Conservation (phyloP, 2,329 filamentous ascomycete species). For the Sporothrix sp. region DNA sequence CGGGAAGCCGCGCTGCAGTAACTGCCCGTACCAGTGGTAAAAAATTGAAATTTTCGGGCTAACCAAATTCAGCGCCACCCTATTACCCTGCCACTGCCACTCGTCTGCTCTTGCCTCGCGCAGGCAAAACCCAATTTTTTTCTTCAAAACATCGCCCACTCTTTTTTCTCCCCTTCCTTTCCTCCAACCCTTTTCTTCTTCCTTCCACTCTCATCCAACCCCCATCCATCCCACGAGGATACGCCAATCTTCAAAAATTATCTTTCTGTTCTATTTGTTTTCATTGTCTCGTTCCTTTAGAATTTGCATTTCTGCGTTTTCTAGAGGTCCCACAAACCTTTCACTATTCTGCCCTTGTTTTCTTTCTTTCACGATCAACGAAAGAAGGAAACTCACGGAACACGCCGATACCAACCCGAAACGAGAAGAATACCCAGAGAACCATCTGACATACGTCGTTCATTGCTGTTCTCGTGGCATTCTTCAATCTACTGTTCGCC, state of each 20-base stretch:
- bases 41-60: slow-evolving; percentile 6
- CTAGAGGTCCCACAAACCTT: slow-evolving; percentile 31
- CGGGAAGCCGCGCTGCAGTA: not conserved
- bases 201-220: slow-evolving; percentile 20
- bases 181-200: slow-evolving; percentile 17
- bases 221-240: slow-evolving; percentile 21
- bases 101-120: too few species aligned
- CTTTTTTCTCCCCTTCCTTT: slow-evolving; percentile 15
- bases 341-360: slow-evolving; percentile 19
- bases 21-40: too few species aligned
- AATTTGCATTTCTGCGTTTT: slow-evolving; percentile 34
- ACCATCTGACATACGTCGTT: slow-evolving; percentile 1
- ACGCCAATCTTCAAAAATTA: slow-evolving; percentile 20
- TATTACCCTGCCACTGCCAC: slow-evolving; percentile 9
- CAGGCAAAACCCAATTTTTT: slow-evolving; percentile 19
- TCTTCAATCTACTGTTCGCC: not conserved
- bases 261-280: slow-evolving; percentile 25
- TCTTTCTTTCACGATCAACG: slow-evolving; percentile 12
- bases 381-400: slow-evolving; percentile 13
- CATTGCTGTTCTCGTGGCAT: not conserved
- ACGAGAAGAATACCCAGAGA: slow-evolving; percentile 2
- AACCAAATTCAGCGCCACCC: slow-evolving; percentile 4
- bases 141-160: slow-evolving; percentile 14
- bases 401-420: not conserved
- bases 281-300: slow-evolving; percentile 34